Evolutionary conservation across 192 early-diverging fungal genomes (phyloP).

Genomic region (Allomyces javanicus): DNA sequence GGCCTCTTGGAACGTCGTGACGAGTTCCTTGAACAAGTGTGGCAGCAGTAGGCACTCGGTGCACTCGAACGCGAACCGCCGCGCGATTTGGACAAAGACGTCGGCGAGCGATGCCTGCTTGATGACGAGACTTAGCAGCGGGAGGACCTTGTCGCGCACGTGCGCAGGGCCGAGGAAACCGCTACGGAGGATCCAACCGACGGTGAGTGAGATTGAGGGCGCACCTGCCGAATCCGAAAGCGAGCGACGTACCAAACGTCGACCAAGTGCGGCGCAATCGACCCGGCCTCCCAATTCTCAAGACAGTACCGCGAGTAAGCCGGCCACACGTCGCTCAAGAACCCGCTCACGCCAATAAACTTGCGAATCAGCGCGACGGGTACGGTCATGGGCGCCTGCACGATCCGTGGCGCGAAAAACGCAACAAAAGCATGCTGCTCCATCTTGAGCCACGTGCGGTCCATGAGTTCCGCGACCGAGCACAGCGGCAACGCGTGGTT

Average conservation of each 20-base stretch:
- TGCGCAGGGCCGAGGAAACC: too few relatives aligned
- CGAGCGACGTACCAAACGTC: background rate
- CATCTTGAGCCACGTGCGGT: background rate
- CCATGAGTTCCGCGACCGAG: background rate
- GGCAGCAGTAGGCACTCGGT: too few relatives aligned
- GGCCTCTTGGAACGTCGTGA: background rate
- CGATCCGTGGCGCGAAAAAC: background rate
- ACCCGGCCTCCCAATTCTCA: background rate
- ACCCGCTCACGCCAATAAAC: background rate
- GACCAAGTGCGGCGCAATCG: background rate
- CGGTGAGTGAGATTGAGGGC: too few relatives aligned
- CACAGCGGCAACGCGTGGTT: background rate
- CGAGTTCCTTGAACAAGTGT: too few relatives aligned
- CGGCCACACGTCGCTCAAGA: background rate
- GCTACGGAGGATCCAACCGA: too few relatives aligned
- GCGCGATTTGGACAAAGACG: too few relatives aligned
- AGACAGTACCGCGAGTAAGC: background rate
- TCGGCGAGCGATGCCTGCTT: too few relatives aligned
- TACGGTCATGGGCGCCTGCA: background rate
- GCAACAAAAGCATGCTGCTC: background rate
- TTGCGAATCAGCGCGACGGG: background rate
- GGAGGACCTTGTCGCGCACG: too few relatives aligned
- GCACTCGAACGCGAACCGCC: too few relatives aligned
- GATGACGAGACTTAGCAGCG: too few relatives aligned
- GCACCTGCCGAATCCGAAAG: too few relatives aligned